Base-by-base conservation (phyloP, 2,329 filamentous ascomycete genomes). In the Helicocarpus griseus region DNA sequence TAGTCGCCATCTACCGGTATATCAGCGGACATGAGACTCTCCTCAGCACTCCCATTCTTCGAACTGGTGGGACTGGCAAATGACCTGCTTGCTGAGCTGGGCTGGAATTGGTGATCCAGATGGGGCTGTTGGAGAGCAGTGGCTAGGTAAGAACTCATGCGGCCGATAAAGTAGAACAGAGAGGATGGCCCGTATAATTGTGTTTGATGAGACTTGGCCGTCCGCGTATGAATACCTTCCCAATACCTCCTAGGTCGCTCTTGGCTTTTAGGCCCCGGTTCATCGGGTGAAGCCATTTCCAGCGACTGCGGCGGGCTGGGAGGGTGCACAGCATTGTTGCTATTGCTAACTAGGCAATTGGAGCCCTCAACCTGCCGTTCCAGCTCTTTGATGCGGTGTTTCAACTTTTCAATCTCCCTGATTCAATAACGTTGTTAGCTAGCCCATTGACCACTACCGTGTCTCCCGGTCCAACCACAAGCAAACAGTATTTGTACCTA, bases 131-230 rank as follows among this genome's bases (percentile, higher is more conserved):
- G 63, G 4, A 72, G 52, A 0, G 60, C 55, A 11, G 58, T 59
- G 35, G 58, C 60, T 11, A 76, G 57, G 53, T 67, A 74, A 5
- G 57, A 54, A 13, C 62, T 69, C 50, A 77, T 66, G 31, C 71
- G 67, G 14, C 63, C 62, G 48, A 74, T 69, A 56, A 75, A 77
- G 60, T 72, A 76, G 54, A 69, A 70, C 11, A 65, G 57, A 4
- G 74, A 77, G 2, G 72, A 67, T 0, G 71, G 66, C 2, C 73
- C 74, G 56, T 73, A 76, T 57, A 67, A 74, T 9, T 69, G 65
- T 17, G 61, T 61, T 50, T 69, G 64, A 19, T 63, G 65, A 1
- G 65, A 65, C 4, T 65, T 61, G 0, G 68, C 64, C 1, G 65
- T 68, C 17, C 65, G 61, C 6, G 68, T 65, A 38, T 67, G 64